A percentile compares a stretch with the other conserved stretches of the same genome.
Evolutionary conservation across 331 rosid species (phyloP).

Genomic region (Quercus lobata): DNA sequence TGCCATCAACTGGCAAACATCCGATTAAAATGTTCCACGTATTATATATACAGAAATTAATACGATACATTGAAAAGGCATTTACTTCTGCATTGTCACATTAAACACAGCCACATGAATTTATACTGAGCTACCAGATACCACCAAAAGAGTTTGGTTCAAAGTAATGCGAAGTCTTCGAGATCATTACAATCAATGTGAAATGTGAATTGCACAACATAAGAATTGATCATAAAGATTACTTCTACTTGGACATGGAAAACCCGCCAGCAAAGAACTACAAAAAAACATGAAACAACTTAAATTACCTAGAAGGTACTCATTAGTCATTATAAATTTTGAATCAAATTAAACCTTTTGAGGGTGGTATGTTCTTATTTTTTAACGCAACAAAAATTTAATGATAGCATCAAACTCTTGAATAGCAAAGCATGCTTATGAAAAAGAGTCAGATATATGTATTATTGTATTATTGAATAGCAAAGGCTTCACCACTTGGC

Average conservation of each 20-base stretch:
- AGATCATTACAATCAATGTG: conserved; percentile 65
- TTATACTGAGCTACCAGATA: neutral
- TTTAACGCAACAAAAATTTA: neutral
- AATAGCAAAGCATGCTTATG: neutral
- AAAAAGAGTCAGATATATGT: neutral
- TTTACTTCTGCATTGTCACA: neutral
- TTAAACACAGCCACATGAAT: neutral
- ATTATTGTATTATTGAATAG: conserved; percentile 35
- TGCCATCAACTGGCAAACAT: no score
- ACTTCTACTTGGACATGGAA: conserved; percentile 82
- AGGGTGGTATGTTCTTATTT: neutral
- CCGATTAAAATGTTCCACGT: neutral
- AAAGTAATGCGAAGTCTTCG: conserved; percentile 38
- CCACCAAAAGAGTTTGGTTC: neutral
- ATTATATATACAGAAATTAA: neutral
- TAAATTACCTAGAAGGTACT: neutral
- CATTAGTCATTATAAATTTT: neutral
- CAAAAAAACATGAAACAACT: conserved; percentile 30
- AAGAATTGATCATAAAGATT: conserved; percentile 96
- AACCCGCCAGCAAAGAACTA: conserved; percentile 82
- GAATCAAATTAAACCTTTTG: neutral
- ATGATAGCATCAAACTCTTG: neutral
- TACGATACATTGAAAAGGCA: neutral
- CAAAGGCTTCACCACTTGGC: conserved; percentile 91
- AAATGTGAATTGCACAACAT: conserved; percentile 78